Base-by-base conservation (phyloP, 352 stramenopile species). In the Phytophthora cryptogea region DNA sequence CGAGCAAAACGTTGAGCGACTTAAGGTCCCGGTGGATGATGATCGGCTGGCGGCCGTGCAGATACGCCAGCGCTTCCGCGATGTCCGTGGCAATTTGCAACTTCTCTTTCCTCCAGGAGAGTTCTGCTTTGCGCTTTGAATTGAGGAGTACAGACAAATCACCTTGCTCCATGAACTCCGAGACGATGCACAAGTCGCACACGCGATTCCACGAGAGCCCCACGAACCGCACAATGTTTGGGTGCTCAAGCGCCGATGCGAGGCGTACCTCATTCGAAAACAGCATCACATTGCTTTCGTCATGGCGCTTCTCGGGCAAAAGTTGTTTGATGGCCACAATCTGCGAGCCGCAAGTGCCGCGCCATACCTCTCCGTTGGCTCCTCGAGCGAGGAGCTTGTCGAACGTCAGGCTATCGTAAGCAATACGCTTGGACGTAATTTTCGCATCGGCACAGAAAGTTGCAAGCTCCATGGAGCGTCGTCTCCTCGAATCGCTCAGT, bases 21-120 rank as follows among this genome's bases (percentile, higher is more conserved):
- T 89, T 91, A 55, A 87, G 66, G 53, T 90, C 78, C 4, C 81
- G 76, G 44, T 90, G 81, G 48, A 89, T 81, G 54, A 90, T 80
- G 17, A 70, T 58, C 9, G 79, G 81, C 17, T 71, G 54, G 10
- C 76, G 58, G 13, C 67, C 79, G 33, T 91, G 81, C 5, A 91
- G 58, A 59, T 91, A 91, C n/a, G 72, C 68, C 30, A 91, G 60
- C 6, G 79, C 81, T 27, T 79, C 72, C 0, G 79, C 81, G 11
- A 91, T 76, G 37, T 88, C 76, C 8, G 71, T 60, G 17, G 79
- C 77, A n/a, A 91, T 79, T 5, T 45, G 63, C 11, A 89, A 61
- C 56, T 91, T 91, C 32, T 86, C 76, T 8, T 59, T 65, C 4
- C 40, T 48, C 76, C 76, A 89, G 4, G 46, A 66, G 8, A 85